Evolutionary conservation across 2,329 filamentous ascomycete genomes (phyloP).

Genomic region (Hypoxylon sp.): DNA sequence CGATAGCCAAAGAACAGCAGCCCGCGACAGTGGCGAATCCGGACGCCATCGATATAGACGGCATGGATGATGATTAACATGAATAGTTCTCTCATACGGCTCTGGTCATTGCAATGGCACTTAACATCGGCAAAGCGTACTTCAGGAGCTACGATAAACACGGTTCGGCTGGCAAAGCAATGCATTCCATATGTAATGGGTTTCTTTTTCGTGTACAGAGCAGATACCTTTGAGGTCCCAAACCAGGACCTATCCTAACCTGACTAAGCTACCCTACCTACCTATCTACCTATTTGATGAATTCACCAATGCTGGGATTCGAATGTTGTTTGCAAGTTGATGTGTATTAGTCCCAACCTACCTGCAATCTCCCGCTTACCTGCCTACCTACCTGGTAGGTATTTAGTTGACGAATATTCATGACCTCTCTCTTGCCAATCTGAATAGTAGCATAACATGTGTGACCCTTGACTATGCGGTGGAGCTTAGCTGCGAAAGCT

Average conservation of each 20-base stretch:
- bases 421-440: not conserved
- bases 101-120: constrained; percentile 31
- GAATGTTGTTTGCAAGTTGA: not conserved
- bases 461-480: no score
- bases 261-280: constrained; percentile 4
- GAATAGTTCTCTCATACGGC: constrained; percentile 22
- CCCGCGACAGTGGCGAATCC: constrained; percentile 75
- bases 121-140: constrained; percentile 44
- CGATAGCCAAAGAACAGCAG: constrained; percentile 63
- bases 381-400: not conserved
- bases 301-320: not conserved
- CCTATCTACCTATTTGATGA: constrained; percentile 22
- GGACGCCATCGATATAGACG: constrained; percentile 87
- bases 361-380: not conserved
- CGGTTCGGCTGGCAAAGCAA: constrained; percentile 21
- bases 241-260: constrained; percentile 4
- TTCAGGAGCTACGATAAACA: constrained; percentile 16
- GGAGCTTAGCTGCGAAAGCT: not conserved
- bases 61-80: constrained; percentile 71
- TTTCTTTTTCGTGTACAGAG: not conserved
- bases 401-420: no score
- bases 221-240: not conserved
- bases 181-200: constrained; percentile 31
- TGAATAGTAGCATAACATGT: not conserved
- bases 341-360: not conserved